Percentiles rank a stretch among this genome's conserved stretches.
Conservation (phyloP, 768 basidiomycete genomes). For the Kwoniella pini region DNA sequence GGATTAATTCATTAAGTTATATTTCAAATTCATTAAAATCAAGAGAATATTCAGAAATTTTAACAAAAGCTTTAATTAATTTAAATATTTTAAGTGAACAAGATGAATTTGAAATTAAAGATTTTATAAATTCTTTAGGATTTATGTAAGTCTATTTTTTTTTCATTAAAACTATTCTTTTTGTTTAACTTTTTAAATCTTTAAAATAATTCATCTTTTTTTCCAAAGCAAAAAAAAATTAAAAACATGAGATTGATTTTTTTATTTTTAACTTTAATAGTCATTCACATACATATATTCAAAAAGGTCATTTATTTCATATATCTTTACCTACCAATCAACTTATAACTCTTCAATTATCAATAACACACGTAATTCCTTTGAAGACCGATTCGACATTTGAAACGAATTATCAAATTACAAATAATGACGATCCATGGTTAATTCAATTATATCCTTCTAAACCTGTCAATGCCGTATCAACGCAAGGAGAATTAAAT, state of each 20-base stretch:
- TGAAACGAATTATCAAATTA: slow-evolving; percentile 2
- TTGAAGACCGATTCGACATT: background rate
- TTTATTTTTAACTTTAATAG: no score
- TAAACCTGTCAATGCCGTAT: slow-evolving; percentile 32
- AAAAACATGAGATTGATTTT: no score
- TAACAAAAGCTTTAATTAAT: slow-evolving; percentile 31
- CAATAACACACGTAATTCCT: slow-evolving; percentile 25
- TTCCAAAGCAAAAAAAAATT: no score
- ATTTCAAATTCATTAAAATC: slow-evolving; percentile 26
- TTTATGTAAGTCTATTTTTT: slow-evolving; percentile 31
- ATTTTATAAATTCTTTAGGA: slow-evolving; percentile 31
- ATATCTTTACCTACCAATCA: background rate
- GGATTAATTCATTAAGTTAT: slow-evolving; percentile 31
- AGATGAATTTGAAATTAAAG: slow-evolving; percentile 24
- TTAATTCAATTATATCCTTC: slow-evolving; percentile 36
- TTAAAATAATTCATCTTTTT: no score
- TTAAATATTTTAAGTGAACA: slow-evolving; percentile 23
- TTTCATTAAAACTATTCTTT: slow-evolving; percentile 26
- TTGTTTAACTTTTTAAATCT: slow-evolving; percentile 1
- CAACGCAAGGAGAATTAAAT: slow-evolving; percentile 19
- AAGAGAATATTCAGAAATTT: slow-evolving; percentile 35
- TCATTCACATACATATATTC: slow-evolving; percentile 32
- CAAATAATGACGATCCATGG: slow-evolving; percentile 20
- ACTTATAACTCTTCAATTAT: slow-evolving; percentile 25
- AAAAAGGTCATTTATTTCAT: slow-evolving; percentile 29